phyloP scores from a whole-genome alignment of 2,329 filamentous ascomycete genomes.

The Clonostachys sp. region DNA sequence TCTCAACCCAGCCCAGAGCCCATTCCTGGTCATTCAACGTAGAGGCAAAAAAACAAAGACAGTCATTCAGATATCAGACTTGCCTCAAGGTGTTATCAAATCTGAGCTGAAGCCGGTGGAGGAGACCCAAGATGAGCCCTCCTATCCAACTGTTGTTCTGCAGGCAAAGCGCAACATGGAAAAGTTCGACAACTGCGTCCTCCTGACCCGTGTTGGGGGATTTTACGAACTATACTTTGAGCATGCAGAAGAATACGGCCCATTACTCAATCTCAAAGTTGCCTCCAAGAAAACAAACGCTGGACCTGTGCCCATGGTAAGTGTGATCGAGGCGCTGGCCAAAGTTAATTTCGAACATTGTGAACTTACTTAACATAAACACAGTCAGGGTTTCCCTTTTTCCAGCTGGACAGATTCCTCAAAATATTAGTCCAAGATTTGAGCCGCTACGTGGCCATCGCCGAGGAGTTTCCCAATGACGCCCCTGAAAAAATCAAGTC shows the following conservation, averaged over 20 bases:
- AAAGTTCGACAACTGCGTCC: constrained; percentile 83
- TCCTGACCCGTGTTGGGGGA: constrained; percentile 87
- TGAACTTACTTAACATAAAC: background rate
- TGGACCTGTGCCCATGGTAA: constrained; percentile 80
- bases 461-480: constrained; percentile 83
- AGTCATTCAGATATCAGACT: constrained; percentile 48
- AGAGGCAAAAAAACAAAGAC: constrained; percentile 52
- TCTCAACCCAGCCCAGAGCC: background rate
- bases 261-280: constrained; percentile 83
- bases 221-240: constrained; percentile 99
- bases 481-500: constrained; percentile 65
- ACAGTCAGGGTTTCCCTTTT: constrained; percentile 87
- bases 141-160: constrained; percentile 83
- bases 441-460: constrained; percentile 86
- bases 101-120: constrained; percentile 36
- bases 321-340: constrained; percentile 7
- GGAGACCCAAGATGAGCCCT: constrained; percentile 30
- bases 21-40: constrained; percentile 5
- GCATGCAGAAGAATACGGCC: constrained; percentile 85
- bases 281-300: constrained; percentile 74
- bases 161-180: constrained; percentile 87
- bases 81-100: constrained; percentile 47
- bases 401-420: constrained; percentile 86
- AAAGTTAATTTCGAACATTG: background rate
- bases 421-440: constrained; percentile 91